Base-by-base conservation (phyloP, 106 monocot species). In the Acanthochlamys bracteata region DNA sequence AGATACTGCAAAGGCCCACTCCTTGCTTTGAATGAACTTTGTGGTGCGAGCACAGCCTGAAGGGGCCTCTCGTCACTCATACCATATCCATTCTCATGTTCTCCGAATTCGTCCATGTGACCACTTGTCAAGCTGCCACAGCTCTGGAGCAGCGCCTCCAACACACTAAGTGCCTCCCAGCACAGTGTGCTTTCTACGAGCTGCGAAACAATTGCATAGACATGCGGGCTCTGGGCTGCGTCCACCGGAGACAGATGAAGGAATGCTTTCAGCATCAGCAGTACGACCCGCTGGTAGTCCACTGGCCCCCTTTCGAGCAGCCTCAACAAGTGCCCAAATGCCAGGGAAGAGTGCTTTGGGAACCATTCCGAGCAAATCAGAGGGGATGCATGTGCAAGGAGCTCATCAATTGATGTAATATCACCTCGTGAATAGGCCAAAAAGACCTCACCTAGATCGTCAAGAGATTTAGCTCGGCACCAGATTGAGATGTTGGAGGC, bases 151-250 rank as follows among this genome's bases (percentile, higher is more conserved):
- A 98, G 85, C 33, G 98, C 88, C 63, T 98, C 98, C 65, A 92
- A 52, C 40, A 98, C 98, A 57, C 83, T 92, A 41, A 92, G 43
- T 26, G 98, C 92, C 79, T 98, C 98, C 75, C 78, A 77, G 42
- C 83, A 92, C 23, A 98, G 65, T 10, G 79, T 77, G 70, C 92
- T 92, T 60, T 98, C 98, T 23, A 98, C 92, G 2, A 98, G 83
- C 77, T 92, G 98, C 0, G 92, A 92, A 12, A 98, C 98, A 24
- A 92, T 84, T 55, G 76, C 80, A 43, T 92, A 98, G 4, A 98
- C 92, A 43, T 85, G 92, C 1, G 98, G 98, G 71, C 88, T 92
- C 75, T 98, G 98, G n/a, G 81, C 80, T 7, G 85, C 88, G 67
- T 98, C 98, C 17, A 98, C 83, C 4, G 88, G 83, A 24, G 92